Base-by-base conservation (phyloP, 768 basidiomycete genomes). In the Pholiota conissans region DNA sequence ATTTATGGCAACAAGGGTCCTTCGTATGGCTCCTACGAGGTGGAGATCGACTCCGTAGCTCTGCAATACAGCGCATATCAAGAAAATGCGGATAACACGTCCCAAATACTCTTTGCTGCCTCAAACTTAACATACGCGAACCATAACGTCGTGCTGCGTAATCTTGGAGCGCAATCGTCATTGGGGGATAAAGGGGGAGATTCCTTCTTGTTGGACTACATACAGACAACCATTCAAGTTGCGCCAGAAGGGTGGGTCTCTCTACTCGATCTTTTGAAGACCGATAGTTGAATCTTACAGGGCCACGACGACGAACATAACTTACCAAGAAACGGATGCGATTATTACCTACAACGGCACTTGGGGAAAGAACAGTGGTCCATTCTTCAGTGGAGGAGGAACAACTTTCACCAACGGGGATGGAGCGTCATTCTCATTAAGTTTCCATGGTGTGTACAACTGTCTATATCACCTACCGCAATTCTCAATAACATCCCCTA, bases 351-450 rank as follows among this genome's bases (percentile, higher is more conserved):
- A 75, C 58, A 64, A 63, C 1, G 79, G 79, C 0, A 71, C 52
- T 11, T 81, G 79, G 79, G 69, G 69, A 47, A 72, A 71, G 28
- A 81, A 79, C 53, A 75, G 69, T 22, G 74, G 75, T 0, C 74
- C 76, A 5, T 71, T 69, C 37, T 81, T 81, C 61, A 77, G 76
- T 56, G 79, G 79, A 2, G 79, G 79, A 11, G 76, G 77, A 8
- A 67, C 75, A 10, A 71, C 77, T 7, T 81, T 67, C 58, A 81
- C 79, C 16, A 71, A 76, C 48, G 72, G 61, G 11, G 76, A 79
- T 56, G 67, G 68, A 3, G 78, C 77, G 1, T 67, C 73, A 10
- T 73, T 78, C 8, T 67, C 74, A 2, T 66, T 81, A 20, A 66
- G 70, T 28, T 81, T 81, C 61, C 66, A 74, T 47, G 78, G 78